Conservation (phyloP, 176 grass and related monocot genomes). For the Secale cereale region DNA sequence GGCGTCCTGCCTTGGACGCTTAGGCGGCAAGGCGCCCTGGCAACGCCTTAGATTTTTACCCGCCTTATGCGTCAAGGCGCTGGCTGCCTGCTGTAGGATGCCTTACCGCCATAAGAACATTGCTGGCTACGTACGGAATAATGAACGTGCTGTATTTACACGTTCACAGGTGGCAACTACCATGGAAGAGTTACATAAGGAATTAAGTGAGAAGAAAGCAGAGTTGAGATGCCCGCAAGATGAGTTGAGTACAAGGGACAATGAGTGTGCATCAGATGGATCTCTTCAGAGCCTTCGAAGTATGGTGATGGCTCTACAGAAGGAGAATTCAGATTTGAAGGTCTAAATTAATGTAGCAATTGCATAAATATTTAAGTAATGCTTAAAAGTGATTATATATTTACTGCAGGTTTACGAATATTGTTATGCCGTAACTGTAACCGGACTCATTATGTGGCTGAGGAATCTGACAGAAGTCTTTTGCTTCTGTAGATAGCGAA, state of each 20-base stretch:
- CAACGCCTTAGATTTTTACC: neutral
- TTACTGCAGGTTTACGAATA: neutral
- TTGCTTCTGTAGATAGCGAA: slow-evolving; percentile 57
- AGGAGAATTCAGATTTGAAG: slow-evolving; percentile 79
- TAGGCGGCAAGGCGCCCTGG: neutral
- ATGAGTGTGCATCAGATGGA: slow-evolving; percentile 35
- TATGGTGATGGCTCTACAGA: slow-evolving; percentile 57
- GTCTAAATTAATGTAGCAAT: slow-evolving; percentile 45
- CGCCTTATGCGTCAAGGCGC: neutral
- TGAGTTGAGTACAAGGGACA: slow-evolving; percentile 48
- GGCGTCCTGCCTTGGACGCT: neutral
- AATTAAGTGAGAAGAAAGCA: slow-evolving; percentile 63
- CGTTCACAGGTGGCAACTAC: slow-evolving; percentile 50
- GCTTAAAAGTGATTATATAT: neutral
- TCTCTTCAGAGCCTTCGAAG: slow-evolving; percentile 54
- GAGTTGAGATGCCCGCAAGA: slow-evolving; percentile 55
- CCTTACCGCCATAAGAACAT: neutral
- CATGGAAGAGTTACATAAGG: slow-evolving; percentile 57
- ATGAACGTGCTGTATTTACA: neutral
- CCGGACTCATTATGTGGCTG: neutral
- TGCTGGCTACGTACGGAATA: neutral
- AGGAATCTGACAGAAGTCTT: slow-evolving; percentile 15
- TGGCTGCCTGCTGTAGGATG: neutral
- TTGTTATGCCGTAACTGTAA: neutral
- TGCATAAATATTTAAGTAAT: slow-evolving; percentile 1